Conservation (phyloP, 2,329 filamentous ascomycete species). For the Aspergillus jensenii region DNA sequence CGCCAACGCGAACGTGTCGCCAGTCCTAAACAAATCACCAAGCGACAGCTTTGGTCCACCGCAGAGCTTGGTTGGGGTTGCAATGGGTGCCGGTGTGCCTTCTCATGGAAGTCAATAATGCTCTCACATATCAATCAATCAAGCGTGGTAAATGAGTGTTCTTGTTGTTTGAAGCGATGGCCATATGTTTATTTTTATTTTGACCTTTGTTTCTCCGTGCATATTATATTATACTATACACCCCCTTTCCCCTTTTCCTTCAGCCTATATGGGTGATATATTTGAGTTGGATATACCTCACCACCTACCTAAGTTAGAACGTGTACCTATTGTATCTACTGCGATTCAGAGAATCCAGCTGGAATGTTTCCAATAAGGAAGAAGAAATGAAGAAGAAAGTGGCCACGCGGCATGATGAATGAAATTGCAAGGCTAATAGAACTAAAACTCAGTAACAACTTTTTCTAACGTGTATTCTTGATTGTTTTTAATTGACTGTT, state of each 20-base stretch:
- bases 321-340: neutral
- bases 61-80: slow-evolving; percentile 38
- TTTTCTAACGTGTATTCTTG: neutral
- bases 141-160: neutral
- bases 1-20: slow-evolving; percentile 21
- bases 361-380: neutral
- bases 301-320: neutral
- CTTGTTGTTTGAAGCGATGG: neutral
- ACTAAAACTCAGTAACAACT: neutral
- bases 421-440: neutral
- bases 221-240: neutral
- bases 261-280: slow-evolving; percentile 8
- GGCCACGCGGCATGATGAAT: neutral
- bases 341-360: slow-evolving; percentile 5
- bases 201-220: neutral
- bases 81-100: slow-evolving; percentile 27
- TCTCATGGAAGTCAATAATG: slow-evolving; percentile 24
- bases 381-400: neutral
- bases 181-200: neutral
- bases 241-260: neutral
- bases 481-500: neutral
- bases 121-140: neutral
- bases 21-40: slow-evolving; percentile 7
- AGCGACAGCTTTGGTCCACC: slow-evolving; percentile 30
- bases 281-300: slow-evolving; percentile 15